Evolutionary conservation across 2,329 filamentous ascomycete genomes (phyloP), one percentile per base, ranked within the genome.

Genomic region (Teratosphaeria epicoccoides): DNA sequence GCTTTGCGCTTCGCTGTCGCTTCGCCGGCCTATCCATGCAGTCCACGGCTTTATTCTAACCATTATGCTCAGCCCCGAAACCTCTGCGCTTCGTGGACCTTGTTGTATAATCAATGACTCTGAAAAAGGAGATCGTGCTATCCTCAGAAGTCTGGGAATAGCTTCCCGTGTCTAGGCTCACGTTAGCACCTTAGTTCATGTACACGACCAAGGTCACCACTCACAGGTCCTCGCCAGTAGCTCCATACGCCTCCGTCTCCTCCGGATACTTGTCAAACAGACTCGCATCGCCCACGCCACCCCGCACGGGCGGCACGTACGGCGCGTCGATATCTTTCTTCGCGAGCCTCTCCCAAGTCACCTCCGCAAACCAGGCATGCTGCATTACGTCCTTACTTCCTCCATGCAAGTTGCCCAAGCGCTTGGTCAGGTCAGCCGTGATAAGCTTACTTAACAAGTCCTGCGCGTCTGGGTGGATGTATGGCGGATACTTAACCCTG

Each of bases 211-310:
- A 24, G 14, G 24, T 14, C 22, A 49, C 10, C 22, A 86, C 91
- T 75, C 78, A 96, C 91, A 88, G 85, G 71, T 97, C 91, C 57
- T 84, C 76, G 45, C 88, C 89, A 50, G 73, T 73, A 60, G 79
- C 74, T 37, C 93, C 93, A 67, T 98, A 98, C 66, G 84, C 82
- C 70, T 98, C 93, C 44, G 87, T 88, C 70, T 98, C 93, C 71
- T 98, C 93, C 1, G 93, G 90, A 70, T 98, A 98, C 69, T 90
- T 88, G 72, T 98, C 93, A 66, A 98, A 98, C 70, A 96, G 87
- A 71, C 90, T 96, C 49, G 93, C 88, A 73, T 98, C 93, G 53
- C 93, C 93, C 25, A 88, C 85, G 43, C 93, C 93, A 43, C 88
- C 90, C 68, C 93, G 87, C 55, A 98, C 91, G 0, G 93, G 93